Percentiles rank a stretch among this genome's conserved stretches.
Conservation (phyloP, 805 yeast genomes). For the Ogataea pilisensis region DNA sequence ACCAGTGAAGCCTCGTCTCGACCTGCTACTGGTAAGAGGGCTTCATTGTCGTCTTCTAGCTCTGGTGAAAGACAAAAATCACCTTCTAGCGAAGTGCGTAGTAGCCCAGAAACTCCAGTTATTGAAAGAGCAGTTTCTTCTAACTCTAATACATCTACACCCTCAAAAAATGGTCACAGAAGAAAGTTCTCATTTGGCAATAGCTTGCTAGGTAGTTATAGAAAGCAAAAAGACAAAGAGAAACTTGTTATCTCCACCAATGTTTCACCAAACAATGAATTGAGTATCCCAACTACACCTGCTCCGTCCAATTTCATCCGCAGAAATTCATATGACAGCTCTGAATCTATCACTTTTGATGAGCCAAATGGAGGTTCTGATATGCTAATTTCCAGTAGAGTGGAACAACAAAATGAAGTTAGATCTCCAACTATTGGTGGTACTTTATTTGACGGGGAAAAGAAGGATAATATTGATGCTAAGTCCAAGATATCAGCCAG, state of each 20-base stretch:
- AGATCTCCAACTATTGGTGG: slow-evolving; percentile 14
- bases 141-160: slow-evolving; percentile 30
- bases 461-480: slow-evolving; percentile 1
- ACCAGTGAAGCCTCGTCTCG: slow-evolving; percentile 20
- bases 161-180: slow-evolving; percentile 40
- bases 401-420: slow-evolving; percentile 42
- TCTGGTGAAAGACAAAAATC: slow-evolving; percentile 15
- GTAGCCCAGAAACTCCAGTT: slow-evolving; percentile 12
- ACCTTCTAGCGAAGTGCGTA: slow-evolving; percentile 8
- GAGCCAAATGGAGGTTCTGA: slow-evolving; percentile 46
- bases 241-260: slow-evolving; percentile 31
- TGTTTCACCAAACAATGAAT: slow-evolving; percentile 39
- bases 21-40: slow-evolving; percentile 13
- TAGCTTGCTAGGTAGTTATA: slow-evolving; percentile 46
- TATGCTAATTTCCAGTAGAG: slow-evolving; percentile 55
- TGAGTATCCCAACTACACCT: slow-evolving; percentile 33
- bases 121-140: slow-evolving; percentile 16
- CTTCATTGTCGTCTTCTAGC: slow-evolving; percentile 18
- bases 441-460: slow-evolving; percentile 5
- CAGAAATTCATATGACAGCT: slow-evolving; percentile 42
- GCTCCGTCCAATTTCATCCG: slow-evolving; percentile 35
- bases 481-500: slow-evolving; percentile 14
- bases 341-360: slow-evolving; percentile 60
- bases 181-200: slow-evolving; percentile 64
- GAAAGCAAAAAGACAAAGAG: slow-evolving; percentile 40